phyloP scores from a whole-genome alignment of 345 rosid genomes.

The Camelina laxa region DNA sequence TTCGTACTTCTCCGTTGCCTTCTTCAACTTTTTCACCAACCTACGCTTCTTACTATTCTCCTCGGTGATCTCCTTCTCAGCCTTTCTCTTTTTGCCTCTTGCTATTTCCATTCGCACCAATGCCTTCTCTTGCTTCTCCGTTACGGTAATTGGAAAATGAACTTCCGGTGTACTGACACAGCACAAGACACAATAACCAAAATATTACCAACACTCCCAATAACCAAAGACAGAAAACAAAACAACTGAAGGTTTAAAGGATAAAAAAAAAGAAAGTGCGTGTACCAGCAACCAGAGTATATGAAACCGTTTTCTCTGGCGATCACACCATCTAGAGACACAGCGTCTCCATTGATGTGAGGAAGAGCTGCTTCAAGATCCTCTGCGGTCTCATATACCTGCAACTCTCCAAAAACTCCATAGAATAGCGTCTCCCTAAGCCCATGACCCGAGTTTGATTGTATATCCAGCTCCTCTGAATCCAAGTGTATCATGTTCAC shows the following conservation, averaged over 20 bases:
- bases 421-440: slow-evolving; percentile 69
- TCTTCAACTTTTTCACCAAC: slow-evolving; percentile 22
- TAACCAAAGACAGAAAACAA: slow-evolving; percentile 4
- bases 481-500: slow-evolving; percentile 64
- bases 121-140: slow-evolving; percentile 28
- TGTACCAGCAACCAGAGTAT: slow-evolving; percentile 49
- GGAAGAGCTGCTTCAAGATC: slow-evolving; percentile 52
- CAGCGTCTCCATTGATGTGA: slow-evolving; percentile 46
- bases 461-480: slow-evolving; percentile 20
- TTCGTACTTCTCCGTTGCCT: slow-evolving; percentile 10
- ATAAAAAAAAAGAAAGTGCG: background rate
- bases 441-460: slow-evolving; percentile 46
- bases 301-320: slow-evolving; percentile 49
- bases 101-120: slow-evolving; percentile 10
- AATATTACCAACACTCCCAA: slow-evolving; percentile 8
- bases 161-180: slow-evolving; percentile 31
- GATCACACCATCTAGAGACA: slow-evolving; percentile 71
- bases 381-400: slow-evolving; percentile 59
- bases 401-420: slow-evolving; percentile 56
- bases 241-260: background rate
- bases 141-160: slow-evolving; percentile 34
- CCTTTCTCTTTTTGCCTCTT: slow-evolving; percentile 22
- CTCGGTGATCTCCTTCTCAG: slow-evolving; percentile 6
- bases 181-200: slow-evolving; percentile 9
- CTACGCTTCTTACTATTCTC: background rate